Percentiles rank a stretch among this genome's conserved stretches.
These are phyloP conservation scores for Xylariaceae sp. DNA, from an alignment of 2,329 filamentous ascomycete genomes.

Conservation along the genomic window DNA sequence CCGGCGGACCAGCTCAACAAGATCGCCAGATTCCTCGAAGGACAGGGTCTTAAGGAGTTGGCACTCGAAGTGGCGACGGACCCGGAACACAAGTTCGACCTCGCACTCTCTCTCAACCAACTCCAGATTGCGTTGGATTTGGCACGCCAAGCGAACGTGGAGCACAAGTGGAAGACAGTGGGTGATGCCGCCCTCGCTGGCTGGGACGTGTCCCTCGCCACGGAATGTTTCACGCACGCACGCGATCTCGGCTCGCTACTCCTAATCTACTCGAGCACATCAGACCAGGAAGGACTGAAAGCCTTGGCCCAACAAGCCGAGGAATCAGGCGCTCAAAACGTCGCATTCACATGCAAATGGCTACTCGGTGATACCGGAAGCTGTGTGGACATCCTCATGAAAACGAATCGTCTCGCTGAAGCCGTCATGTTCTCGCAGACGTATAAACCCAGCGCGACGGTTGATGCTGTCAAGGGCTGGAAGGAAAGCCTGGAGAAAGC, in stretches of 20 bases:
- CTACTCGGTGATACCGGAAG: conserved; percentile 74
- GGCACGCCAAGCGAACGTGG: conserved; percentile 74
- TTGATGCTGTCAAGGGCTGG: conserved; percentile 67
- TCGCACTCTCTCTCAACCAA: conserved; percentile 76
- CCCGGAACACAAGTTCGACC: conserved; percentile 91
- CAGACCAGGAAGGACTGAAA: conserved; percentile 67
- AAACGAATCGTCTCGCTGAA: conserved; percentile 76
- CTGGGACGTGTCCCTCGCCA: conserved; percentile 84
- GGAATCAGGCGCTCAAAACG: conserved; percentile 76
- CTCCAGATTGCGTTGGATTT: conserved; percentile 81
- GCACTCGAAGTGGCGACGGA: conserved; percentile 93
- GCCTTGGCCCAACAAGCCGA: conserved; percentile 70
- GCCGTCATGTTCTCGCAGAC: conserved; percentile 91
- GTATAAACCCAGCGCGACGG: conserved; percentile 78
- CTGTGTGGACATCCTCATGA: conserved; percentile 72
- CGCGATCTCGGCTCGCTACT: conserved; percentile 87
- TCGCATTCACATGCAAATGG: conserved; percentile 89
- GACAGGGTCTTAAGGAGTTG: conserved; percentile 93
- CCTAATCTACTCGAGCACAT: conserved; percentile 81
- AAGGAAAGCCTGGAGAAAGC: conserved; percentile 76
- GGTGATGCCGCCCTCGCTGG: conserved; percentile 81
- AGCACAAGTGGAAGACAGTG: conserved; percentile 98
- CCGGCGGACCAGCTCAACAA: conserved; percentile 95
- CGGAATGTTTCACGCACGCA: conserved; percentile 87
- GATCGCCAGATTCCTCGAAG: conserved; percentile 94